Conservation (phyloP, 805 yeast genomes). For the Torulaspora microellipsoides region DNA sequence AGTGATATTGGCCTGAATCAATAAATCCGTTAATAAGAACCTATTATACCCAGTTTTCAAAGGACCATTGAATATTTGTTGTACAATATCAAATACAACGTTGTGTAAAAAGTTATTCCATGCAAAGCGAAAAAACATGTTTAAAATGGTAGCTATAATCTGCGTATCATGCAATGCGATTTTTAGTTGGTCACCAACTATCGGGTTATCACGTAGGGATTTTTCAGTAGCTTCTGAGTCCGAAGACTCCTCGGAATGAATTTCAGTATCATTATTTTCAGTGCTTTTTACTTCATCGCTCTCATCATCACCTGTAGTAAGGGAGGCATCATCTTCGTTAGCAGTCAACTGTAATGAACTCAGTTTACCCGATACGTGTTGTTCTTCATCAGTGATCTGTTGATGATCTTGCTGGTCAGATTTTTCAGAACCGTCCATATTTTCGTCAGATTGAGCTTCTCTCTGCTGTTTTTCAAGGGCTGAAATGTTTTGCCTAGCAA, state of each 20-base stretch:
- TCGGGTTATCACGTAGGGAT: slow-evolving; percentile 48
- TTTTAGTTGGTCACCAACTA: slow-evolving; percentile 70
- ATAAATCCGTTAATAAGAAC: slow-evolving; percentile 56
- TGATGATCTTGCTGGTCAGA: background rate
- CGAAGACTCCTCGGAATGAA: slow-evolving; percentile 21
- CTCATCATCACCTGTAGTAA: slow-evolving; percentile 3
- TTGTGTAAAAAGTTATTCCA: slow-evolving; percentile 86
- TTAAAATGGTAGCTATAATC: slow-evolving; percentile 54
- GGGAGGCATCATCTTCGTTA: slow-evolving; percentile 1
- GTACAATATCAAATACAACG: slow-evolving; percentile 79
- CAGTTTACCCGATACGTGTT: slow-evolving; percentile 5
- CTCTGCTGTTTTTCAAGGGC: slow-evolving; percentile 15
- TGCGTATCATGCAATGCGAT: slow-evolving; percentile 61
- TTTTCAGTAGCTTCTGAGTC: slow-evolving; percentile 35
- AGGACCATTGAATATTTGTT: slow-evolving; percentile 74
- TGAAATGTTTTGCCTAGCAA: slow-evolving; percentile 42
- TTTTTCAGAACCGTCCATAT: too few relatives aligned
- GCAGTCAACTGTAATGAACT: slow-evolving; percentile 4
- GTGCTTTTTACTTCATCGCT: slow-evolving; percentile 4
- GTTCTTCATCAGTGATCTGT: background rate
- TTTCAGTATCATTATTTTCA: slow-evolving; percentile 11
- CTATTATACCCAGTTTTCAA: slow-evolving; percentile 70
- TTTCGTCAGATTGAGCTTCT: background rate
- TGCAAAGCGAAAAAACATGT: slow-evolving; percentile 66
- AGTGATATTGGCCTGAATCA: slow-evolving; percentile 56